Evolutionary conservation across 768 basidiomycete genomes (phyloP), one percentile per base, ranked within the genome.

Genomic region (Phlebiopsis flavidoalba): DNA sequence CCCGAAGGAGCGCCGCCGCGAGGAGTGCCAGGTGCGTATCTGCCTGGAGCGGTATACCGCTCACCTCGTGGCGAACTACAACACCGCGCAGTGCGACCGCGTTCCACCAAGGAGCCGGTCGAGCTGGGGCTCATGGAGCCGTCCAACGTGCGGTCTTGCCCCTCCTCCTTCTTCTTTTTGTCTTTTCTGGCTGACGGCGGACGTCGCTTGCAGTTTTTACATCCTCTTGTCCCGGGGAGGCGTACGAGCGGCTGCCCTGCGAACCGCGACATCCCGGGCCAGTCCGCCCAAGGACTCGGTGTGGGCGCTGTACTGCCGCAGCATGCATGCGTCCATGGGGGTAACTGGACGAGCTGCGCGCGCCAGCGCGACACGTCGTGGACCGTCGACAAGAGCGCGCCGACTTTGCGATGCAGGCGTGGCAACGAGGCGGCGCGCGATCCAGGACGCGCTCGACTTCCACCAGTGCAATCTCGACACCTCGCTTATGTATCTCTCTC

Each of bases 321-420:
- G 84, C 69, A 88, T 92, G 87, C 79, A n/a, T 93, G 10, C 76
- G 92, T n/a, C n/a, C n/a, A n/a, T n/a, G n/a, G n/a, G n/a, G n/a
- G n/a, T n/a, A n/a, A n/a, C 3, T 93, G 89, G 89, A 88, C 83
- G 66, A 87, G 85, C 67, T 86, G 83, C 64, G 78, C 79, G 52
- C 82, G 83, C 3, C 74, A 85, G 26, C 69, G 80, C 53, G 75
- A 76, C 58, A 76, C 76, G 12, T 65, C 66, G 0, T 76, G 77
- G 59, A 70, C 74, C 11, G 75, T 75, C 21, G 81, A 85, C 36
- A n/a, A n/a, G 81, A 83, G n/a, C 80, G 81, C 49, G 80, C 83
- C 0, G 83, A 83, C 46, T 76, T 84, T 53, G 81, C 85, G 5
- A 74, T 83, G 59, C 82, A 85, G 53, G 83, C 84, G 1, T 87